Conservation (phyloP, 1,284 basidiomycete genomes). For the Ganoderma resinaceum region DNA sequence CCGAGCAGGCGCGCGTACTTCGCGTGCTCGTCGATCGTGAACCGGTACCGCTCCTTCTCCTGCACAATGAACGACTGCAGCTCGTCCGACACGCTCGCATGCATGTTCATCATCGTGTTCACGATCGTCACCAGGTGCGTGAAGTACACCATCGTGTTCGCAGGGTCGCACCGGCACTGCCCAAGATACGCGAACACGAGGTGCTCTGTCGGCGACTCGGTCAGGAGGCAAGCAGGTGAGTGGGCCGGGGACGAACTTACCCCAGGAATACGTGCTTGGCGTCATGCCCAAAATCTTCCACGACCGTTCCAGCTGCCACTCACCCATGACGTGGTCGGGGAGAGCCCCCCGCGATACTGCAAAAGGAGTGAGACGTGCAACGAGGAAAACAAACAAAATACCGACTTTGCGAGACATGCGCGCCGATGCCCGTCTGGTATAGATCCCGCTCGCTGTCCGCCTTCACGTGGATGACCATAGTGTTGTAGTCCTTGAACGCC, state of each 20-base stretch:
- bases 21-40: slow-evolving; percentile 33
- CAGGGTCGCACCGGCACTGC: slow-evolving; percentile 80
- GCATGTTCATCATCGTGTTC: slow-evolving; percentile 52
- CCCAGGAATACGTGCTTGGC: slow-evolving; percentile 64
- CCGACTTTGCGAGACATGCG: slow-evolving; percentile 78
- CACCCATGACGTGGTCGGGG: slow-evolving; percentile 46
- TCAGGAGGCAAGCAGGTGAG: slow-evolving; percentile 5
- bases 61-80: slow-evolving; percentile 63
- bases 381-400: slow-evolving; percentile 33
- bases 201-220: slow-evolving; percentile 52
- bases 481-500: slow-evolving; percentile 27
- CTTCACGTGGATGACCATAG: slow-evolving; percentile 46
- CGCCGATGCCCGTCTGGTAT: slow-evolving; percentile 74
- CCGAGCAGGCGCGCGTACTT: slow-evolving; percentile 54
- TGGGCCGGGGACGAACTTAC: slow-evolving; percentile 44
- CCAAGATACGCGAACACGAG: slow-evolving; percentile 78
- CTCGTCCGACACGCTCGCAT: slow-evolving; percentile 48
- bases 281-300: slow-evolving; percentile 68
- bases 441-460: slow-evolving; percentile 68
- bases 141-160: slow-evolving; percentile 66
- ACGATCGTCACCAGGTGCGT: slow-evolving; percentile 60
- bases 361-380: slow-evolving; percentile 31
- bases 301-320: slow-evolving; percentile 47
- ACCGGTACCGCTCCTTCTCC: slow-evolving; percentile 70
- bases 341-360: slow-evolving; percentile 61